Percentiles rank a stretch among this genome's conserved stretches.
Conservation (phyloP, 2,329 filamentous ascomycete species). For the Fusarium acutatum region DNA sequence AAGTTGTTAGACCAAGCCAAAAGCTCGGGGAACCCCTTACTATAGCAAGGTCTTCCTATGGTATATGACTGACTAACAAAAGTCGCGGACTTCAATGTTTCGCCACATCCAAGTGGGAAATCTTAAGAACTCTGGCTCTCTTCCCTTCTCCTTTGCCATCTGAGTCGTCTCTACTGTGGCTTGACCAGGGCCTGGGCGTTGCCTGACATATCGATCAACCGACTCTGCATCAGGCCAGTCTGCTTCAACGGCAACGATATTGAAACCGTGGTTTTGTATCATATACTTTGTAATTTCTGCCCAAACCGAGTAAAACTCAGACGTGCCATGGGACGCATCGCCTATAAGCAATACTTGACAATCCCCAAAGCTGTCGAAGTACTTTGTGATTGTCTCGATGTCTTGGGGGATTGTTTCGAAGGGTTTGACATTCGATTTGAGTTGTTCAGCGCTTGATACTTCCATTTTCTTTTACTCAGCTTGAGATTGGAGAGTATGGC, state of each 20-base stretch:
- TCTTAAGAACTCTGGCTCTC: conserved; percentile 13
- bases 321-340: conserved; percentile 19
- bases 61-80: too few species aligned
- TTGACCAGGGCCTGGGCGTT: conserved; percentile 2
- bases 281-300: conserved; percentile 29
- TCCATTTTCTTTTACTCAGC: conserved; percentile 4
- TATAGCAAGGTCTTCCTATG: too few species aligned
- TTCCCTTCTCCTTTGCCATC: conserved; percentile 1
- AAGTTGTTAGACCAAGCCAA: too few species aligned
- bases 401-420: conserved; percentile 14
- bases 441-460: conserved; percentile 1
- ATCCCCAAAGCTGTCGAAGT: conserved; percentile 21
- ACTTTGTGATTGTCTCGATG: background rate
- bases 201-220: conserved; percentile 23
- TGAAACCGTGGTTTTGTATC: conserved; percentile 23
- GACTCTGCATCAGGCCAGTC: conserved; percentile 26
- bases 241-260: conserved; percentile 23
- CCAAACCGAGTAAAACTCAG: conserved; percentile 19
- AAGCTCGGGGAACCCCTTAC: too few species aligned
- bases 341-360: conserved; percentile 21
- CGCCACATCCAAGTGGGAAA: conserved; percentile 32
- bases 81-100: conserved; percentile 25
- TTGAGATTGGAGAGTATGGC: background rate
- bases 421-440: conserved; percentile 1
- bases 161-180: conserved; percentile 11